Evolutionary conservation across 768 basidiomycete genomes (phyloP).

Genomic region (Piloderma croceum): DNA sequence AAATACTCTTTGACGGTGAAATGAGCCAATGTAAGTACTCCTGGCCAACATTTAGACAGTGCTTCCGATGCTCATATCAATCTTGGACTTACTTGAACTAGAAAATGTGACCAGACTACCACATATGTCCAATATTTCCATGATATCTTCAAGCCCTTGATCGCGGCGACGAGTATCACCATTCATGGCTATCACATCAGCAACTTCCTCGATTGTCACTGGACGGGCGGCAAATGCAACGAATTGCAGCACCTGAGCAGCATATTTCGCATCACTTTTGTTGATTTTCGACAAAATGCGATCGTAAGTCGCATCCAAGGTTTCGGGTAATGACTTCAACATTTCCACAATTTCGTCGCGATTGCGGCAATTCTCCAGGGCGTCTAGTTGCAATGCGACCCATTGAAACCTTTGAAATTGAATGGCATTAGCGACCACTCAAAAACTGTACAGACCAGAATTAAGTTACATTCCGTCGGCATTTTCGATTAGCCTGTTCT

Average conservation of each 20-base stretch:
- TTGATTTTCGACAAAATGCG: slow-evolving; percentile 17
- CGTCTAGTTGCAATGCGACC: slow-evolving; percentile 17
- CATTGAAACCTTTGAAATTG: slow-evolving; percentile 17
- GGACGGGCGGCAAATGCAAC: slow-evolving; percentile 12
- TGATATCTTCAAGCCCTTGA: no score
- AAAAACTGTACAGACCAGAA: no score
- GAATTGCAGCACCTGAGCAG: slow-evolving; percentile 15
- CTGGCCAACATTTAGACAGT: no score
- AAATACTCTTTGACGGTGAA: no score
- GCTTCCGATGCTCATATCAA: no score
- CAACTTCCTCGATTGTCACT: slow-evolving; percentile 15
- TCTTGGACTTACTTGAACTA: no score
- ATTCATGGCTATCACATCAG: slow-evolving; percentile 18
- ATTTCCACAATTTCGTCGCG: slow-evolving; percentile 8
- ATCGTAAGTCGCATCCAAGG: slow-evolving; percentile 15
- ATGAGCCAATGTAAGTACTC: no score
- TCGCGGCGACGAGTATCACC: no score
- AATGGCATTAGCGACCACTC: background rate
- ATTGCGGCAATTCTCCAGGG: slow-evolving; percentile 11
- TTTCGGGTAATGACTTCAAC: slow-evolving; percentile 12
- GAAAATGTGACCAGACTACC: no score
- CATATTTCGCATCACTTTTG: slow-evolving; percentile 9
- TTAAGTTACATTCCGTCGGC: no score
- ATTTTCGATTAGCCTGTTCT: no score
- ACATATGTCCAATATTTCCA: no score